Evolutionary conservation across 225 moss, liverwort and hornwort species (phyloP).

Genomic region (Lunularia cruciata): DNA sequence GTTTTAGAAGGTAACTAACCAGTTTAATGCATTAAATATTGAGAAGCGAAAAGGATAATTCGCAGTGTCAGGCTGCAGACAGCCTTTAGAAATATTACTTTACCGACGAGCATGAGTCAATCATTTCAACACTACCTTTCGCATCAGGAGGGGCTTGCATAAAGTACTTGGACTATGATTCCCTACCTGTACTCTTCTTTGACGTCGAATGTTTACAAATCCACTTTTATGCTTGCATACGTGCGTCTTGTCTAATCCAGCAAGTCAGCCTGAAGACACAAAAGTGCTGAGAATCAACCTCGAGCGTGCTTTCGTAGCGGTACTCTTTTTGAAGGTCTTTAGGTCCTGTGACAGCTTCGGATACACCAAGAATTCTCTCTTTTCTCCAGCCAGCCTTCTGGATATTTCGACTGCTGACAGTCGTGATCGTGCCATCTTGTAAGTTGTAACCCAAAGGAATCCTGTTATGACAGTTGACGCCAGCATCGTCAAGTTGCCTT

Average conservation of each 20-base stretch:
- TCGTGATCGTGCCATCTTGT: not conserved
- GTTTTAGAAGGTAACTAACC: too few species aligned
- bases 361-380: not conserved
- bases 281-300: not conserved
- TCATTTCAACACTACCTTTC: too few species aligned
- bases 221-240: not conserved
- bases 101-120: too few species aligned
- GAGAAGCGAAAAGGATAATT: too few species aligned
- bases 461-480: not conserved
- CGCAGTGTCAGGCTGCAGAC: too few species aligned
- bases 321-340: not conserved
- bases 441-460: not conserved
- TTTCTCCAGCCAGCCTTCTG: not conserved
- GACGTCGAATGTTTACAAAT: too few species aligned
- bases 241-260: slow-evolving; percentile 8
- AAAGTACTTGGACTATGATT: too few species aligned
- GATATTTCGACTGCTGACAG: not conserved
- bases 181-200: too few species aligned
- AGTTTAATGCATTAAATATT: too few species aligned
- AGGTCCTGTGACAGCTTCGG: not conserved
- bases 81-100: too few species aligned
- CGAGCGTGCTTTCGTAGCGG: not conserved
- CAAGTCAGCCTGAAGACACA: not conserved
- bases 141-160: too few species aligned
- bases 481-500: not conserved